Evolutionary conservation across 495 filamentous ascomycete species (phyloP).

Genomic region (Aspergillus nidulans): DNA sequence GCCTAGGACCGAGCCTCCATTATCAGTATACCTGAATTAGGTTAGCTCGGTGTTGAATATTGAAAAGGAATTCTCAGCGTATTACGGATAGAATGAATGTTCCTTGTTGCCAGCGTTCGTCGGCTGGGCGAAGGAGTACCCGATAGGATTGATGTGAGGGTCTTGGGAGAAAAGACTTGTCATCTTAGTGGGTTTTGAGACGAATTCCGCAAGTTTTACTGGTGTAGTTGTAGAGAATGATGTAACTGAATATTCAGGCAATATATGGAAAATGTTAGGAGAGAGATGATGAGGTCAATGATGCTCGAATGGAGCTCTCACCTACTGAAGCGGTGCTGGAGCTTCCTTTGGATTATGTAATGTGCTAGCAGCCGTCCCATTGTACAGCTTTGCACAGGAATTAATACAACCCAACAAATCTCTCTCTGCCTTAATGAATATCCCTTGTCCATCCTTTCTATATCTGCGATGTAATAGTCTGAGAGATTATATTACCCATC

Average conservation of each 20-base stretch:
- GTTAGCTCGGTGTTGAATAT: constrained; percentile 8
- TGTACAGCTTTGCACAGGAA: too few species aligned
- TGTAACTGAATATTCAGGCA: background rate
- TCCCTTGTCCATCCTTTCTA: too few species aligned
- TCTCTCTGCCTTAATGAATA: too few species aligned
- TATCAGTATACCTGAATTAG: constrained; percentile 81
- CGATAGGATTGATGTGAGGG: constrained; percentile 37
- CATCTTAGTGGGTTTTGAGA: constrained; percentile 29
- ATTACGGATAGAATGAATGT: constrained; percentile 92
- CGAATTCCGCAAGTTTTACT: too few species aligned
- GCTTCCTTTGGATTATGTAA: constrained; percentile 44
- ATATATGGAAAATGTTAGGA: background rate
- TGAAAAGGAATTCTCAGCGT: constrained; percentile 15
- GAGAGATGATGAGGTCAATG: constrained; percentile 9
- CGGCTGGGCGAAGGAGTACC: constrained; percentile 59
- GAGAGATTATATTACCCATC: too few species aligned
- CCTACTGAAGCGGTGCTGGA: constrained; percentile 40
- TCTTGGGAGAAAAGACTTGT: constrained; percentile 44
- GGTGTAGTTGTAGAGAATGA: too few species aligned
- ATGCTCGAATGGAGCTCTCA: constrained; percentile 12
- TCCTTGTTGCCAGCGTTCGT: constrained; percentile 52
- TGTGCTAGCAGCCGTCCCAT: too few species aligned
- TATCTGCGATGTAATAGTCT: too few species aligned
- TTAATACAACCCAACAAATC: too few species aligned
- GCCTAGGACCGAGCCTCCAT: constrained; percentile 92